Evolutionary conservation across 2,329 filamentous ascomycete species (phyloP), one percentile per base, ranked within the genome.

Genomic region (Phoma sp.): DNA sequence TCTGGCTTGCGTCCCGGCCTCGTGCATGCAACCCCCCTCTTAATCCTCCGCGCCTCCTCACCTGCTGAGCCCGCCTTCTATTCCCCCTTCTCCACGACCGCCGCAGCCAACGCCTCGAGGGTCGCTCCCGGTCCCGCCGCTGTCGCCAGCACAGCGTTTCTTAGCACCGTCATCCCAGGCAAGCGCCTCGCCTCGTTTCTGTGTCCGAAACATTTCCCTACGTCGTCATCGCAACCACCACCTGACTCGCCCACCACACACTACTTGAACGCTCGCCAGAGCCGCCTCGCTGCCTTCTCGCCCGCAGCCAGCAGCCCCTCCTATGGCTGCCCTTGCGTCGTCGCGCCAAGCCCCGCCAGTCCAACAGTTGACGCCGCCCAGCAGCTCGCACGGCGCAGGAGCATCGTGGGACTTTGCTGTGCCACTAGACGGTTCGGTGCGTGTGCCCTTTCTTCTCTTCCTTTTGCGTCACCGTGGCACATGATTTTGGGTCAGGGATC

Each of bases 291-390:
- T 46, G 38, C 52, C 36, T 45, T 17, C 29, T 45, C 30, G 42
- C 38, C 42, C 32, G 52, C 28, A 40, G 36, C 38, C 38, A 28
- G 50, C 50, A 45, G 46, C 60, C 28, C 52, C 49, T 53, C 60
- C 51, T 48, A 75, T 75, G 72, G 72, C 72, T 49, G 65, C 65
- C 42, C 47, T 74, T 36, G 67, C 66, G 37, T 69, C 71, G 21
- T 62, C 66, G 47, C 68, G 59, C 53, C 71, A 69, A 53, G 59
- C 64, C 57, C 61, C 62, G 45, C 57, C 64, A 32, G 55, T 65
- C 42, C 67, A 70, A 53, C 74, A 74, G 57, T 65, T 75, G 53
- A 76, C 74, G 11, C 74, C 75, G 42, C 75, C 75, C 28, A 74
- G 68, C 57, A 76, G 73, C 56, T 71, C 74, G 11, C 73, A 77